Evolutionary conservation across 495 filamentous ascomycete species (phyloP).

Genomic region (Talaromyces adpressus): DNA sequence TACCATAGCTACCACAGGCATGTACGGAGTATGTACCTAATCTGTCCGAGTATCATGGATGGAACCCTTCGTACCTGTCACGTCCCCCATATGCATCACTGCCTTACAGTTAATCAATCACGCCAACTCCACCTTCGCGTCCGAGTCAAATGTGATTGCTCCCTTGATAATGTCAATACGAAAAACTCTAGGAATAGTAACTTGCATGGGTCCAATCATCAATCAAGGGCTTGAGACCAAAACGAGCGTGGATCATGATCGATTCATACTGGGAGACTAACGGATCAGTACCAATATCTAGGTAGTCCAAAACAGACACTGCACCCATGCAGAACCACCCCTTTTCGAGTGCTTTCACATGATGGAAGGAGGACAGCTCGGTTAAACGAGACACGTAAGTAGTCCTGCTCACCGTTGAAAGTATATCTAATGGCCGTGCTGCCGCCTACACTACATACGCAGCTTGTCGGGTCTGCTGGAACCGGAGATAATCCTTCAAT

Average conservation of each 20-base stretch:
- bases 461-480: background rate
- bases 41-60: background rate
- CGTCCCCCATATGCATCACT: background rate
- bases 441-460: background rate
- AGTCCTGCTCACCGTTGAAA: too few species aligned
- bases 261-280: background rate
- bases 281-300: too few species aligned
- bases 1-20: background rate
- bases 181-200: background rate
- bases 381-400: background rate
- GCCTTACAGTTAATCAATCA: background rate
- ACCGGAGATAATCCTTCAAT: background rate
- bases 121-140: background rate
- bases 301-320: background rate
- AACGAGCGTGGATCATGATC: background rate
- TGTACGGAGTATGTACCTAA: background rate
- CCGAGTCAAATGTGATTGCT: background rate
- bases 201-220: background rate
- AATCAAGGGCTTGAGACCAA: background rate
- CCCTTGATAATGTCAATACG: background rate
- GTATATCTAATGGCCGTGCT: slow-evolving; percentile 3
- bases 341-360: background rate
- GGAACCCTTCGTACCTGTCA: background rate
- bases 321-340: background rate
- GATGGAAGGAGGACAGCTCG: background rate